A percentile compares a stretch with the other conserved stretches of the same genome.
These are phyloP conservation scores for Vigna angularis DNA, from an alignment of 306 rosid species.

Conservation along the genomic window DNA sequence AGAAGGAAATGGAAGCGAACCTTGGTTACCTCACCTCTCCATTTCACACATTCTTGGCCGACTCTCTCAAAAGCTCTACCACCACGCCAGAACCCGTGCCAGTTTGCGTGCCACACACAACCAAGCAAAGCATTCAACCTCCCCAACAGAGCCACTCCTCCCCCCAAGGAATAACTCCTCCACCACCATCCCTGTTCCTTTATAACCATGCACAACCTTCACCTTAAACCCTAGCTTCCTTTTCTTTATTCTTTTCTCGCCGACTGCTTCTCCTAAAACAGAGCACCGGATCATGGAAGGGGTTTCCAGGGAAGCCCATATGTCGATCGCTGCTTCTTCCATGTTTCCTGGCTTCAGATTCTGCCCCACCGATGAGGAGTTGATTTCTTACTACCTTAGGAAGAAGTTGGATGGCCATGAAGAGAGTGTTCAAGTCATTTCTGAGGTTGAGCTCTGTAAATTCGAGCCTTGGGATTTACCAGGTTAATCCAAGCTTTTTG, in stretches of 20 bases:
- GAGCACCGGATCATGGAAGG: slow-evolving; percentile 36
- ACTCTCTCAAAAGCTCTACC: slow-evolving; percentile 11
- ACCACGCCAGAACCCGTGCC: background rate
- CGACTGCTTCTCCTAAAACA: background rate
- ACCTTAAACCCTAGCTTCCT: background rate
- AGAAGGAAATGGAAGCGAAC: slow-evolving; percentile 40
- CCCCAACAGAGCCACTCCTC: background rate
- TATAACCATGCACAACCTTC: background rate
- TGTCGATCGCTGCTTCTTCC: slow-evolving; percentile 70
- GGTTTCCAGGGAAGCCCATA: slow-evolving; percentile 61
- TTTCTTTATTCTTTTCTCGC: background rate
- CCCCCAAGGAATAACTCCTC: slow-evolving; percentile 3
- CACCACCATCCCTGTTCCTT: background rate
- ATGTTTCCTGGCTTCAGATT: slow-evolving; percentile 97
- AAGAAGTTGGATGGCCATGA: slow-evolving; percentile 72
- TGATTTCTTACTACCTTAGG: slow-evolving; percentile 78
- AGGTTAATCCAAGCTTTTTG: slow-evolving; percentile 48
- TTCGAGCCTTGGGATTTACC: slow-evolving; percentile 96
- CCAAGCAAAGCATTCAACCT: slow-evolving; percentile 40
- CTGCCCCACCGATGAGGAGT: slow-evolving; percentile 91
- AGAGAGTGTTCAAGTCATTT: slow-evolving; percentile 72
- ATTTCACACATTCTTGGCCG: slow-evolving; percentile 42
- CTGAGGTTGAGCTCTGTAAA: slow-evolving; percentile 84
- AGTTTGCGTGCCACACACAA: slow-evolving; percentile 25
- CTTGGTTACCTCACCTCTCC: slow-evolving; percentile 15